phyloP scores from a whole-genome alignment of 164 flowering plant genomes.

The Platanus orientalis region DNA sequence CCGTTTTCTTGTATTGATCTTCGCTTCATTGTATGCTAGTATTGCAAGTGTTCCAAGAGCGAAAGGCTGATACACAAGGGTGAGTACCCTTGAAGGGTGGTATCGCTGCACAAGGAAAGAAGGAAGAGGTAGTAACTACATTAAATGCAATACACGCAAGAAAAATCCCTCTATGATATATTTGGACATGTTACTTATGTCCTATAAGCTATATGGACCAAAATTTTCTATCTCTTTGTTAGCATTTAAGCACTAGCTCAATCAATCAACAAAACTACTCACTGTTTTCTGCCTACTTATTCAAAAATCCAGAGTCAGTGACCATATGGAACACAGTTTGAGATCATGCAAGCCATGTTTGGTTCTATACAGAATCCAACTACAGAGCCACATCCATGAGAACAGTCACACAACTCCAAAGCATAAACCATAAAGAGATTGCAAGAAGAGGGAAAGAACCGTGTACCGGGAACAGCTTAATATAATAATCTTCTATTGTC shows the following conservation, averaged over 20 bases:
- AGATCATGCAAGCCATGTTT: background rate
- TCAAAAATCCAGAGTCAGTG: background rate
- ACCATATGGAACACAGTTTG: background rate
- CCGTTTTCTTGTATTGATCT: too few relatives aligned
- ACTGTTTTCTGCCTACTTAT: background rate
- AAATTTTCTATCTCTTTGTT: background rate
- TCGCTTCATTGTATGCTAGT: conserved; percentile 58
- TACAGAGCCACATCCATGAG: background rate
- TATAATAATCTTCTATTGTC: background rate
- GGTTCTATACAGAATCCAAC: background rate
- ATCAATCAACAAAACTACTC: background rate
- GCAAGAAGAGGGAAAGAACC: background rate
- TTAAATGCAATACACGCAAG: background rate
- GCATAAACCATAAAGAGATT: background rate
- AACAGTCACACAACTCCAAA: background rate
- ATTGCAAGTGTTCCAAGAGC: conserved; percentile 51
- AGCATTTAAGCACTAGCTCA: background rate
- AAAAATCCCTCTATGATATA: background rate
- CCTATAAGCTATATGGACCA: background rate
- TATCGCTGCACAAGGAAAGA: conserved; percentile 37
- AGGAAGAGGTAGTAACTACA: background rate
- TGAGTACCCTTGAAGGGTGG: conserved; percentile 79
- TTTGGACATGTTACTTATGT: background rate
- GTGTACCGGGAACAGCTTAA: background rate
- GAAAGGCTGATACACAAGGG: conserved; percentile 76